These are phyloP conservation scores for Pseudocercospora eumusae DNA, from an alignment of 2,329 filamentous ascomycete species.

Conservation along the genomic window DNA sequence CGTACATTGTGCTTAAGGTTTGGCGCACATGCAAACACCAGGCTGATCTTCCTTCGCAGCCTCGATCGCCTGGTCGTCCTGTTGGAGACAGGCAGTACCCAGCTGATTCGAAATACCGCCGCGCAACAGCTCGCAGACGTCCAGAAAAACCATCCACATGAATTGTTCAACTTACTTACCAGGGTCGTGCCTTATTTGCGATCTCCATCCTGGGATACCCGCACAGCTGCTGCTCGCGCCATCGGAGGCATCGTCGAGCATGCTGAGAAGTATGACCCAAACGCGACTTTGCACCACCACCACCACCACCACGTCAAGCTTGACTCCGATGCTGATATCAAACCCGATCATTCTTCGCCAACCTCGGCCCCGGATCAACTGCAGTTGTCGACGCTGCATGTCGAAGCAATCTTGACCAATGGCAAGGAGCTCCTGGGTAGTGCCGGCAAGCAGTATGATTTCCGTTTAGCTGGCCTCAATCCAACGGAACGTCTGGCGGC, in stretches of 20 bases:
- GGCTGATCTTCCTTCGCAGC: conserved; percentile 31
- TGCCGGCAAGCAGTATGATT: conserved; percentile 79
- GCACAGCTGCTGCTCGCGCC: conserved; percentile 88
- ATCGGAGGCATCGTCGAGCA: conserved; percentile 92
- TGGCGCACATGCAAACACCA: conserved; percentile 6
- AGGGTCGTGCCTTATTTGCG: conserved; percentile 93
- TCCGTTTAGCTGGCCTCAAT: conserved; percentile 76
- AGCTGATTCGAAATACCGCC: conserved; percentile 92
- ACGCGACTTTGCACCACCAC: conserved; percentile 39
- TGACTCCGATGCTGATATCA: conserved; percentile 47
- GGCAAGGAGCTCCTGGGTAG: conserved; percentile 83
- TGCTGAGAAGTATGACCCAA: conserved; percentile 85
- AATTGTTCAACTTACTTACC: conserved; percentile 91
- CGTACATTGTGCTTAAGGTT: conserved; percentile 11
- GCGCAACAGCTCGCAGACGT: conserved; percentile 96
- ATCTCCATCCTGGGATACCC: conserved; percentile 95
- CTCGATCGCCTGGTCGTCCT: conserved; percentile 63
- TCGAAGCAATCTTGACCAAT: conserved; percentile 75
- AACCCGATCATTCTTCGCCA: conserved; percentile 49
- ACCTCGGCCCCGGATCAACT: conserved; percentile 58
- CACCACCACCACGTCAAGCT: conserved; percentile 44
- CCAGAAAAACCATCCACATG: conserved; percentile 96
- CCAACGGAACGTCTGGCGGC: conserved; percentile 77
- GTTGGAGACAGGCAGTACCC: conserved; percentile 95
- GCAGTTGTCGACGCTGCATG: conserved; percentile 71